A percentile compares a stretch with the other conserved stretches of the same genome.
These are phyloP conservation scores for Capillidium heterosporum DNA, from an alignment of 371 early-diverging fungal species.

Conservation along the genomic window DNA sequence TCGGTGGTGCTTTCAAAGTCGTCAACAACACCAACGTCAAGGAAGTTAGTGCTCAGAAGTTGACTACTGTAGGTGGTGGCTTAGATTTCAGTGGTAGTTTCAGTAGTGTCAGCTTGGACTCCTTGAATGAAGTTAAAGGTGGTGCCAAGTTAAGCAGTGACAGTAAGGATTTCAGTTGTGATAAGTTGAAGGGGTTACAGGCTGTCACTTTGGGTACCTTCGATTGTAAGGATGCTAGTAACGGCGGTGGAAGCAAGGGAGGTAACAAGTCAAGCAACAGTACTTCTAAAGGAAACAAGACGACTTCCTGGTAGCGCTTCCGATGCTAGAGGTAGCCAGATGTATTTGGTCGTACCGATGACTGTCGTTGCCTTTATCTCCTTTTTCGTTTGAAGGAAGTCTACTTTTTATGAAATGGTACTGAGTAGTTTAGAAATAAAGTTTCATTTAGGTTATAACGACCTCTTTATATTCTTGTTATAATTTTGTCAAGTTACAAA, in stretches of 20 bases:
- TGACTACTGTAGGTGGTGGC: neutral
- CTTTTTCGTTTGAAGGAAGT: too few species aligned
- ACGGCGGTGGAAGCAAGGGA: neutral
- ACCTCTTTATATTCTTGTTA: too few species aligned
- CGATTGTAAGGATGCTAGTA: neutral
- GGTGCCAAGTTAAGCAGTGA: neutral
- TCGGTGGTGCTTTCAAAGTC: slow-evolving; percentile 20
- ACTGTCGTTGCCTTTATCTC: too few species aligned
- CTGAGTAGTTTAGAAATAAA: too few species aligned
- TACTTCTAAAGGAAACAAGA: neutral
- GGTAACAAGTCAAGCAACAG: neutral
- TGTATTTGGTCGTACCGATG: too few species aligned
- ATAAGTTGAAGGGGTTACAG: neutral
- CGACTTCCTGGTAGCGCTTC: too few species aligned
- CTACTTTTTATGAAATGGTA: too few species aligned
- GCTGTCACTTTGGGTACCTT: neutral
- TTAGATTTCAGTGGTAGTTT: neutral
- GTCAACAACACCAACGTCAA: slow-evolving; percentile 14
- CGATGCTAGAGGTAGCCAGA: too few species aligned
- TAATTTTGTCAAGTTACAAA: too few species aligned
- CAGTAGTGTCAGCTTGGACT: neutral
- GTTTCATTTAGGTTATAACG: too few species aligned
- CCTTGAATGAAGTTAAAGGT: neutral
- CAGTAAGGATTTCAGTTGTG: neutral
- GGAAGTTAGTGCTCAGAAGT: slow-evolving; percentile 5